Evolutionary conservation across 768 basidiomycete species (phyloP).

Genomic region (Baorangia bicolor): DNA sequence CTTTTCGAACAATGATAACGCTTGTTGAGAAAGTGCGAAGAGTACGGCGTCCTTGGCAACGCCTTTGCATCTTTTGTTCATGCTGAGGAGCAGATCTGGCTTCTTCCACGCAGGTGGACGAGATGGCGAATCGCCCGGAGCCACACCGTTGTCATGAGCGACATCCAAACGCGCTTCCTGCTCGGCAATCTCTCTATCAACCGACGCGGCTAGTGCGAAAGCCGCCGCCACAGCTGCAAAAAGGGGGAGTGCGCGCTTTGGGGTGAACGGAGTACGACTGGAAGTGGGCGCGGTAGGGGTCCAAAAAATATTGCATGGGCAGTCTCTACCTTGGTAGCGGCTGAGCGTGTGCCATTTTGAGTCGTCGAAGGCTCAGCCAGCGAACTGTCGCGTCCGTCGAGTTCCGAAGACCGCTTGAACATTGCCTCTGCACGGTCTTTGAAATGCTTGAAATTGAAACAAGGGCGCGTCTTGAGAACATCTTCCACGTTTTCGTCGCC

Average conservation of each 20-base stretch:
- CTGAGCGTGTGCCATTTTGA: constrained; percentile 30
- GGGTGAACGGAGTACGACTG: constrained; percentile 5
- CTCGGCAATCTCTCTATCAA: constrained; percentile 31
- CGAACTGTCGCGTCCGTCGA: constrained; percentile 19
- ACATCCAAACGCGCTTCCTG: constrained; percentile 27
- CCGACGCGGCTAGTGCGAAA: constrained; percentile 57
- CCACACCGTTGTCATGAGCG: constrained; percentile 17
- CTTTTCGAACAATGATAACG: constrained; percentile 43
- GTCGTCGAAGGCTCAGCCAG: constrained; percentile 12
- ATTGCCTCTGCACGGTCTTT: constrained; percentile 43
- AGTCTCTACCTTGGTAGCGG: constrained; percentile 23
- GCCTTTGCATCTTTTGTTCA: constrained; percentile 28
- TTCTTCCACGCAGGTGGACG: constrained; percentile 24
- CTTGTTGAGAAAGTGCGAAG: constrained; percentile 49
- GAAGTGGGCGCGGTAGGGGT: constrained; percentile 9
- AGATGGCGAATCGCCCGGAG: constrained; percentile 25
- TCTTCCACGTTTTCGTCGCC: constrained; percentile 41
- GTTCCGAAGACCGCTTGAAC: constrained; percentile 41
- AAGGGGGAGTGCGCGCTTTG: constrained; percentile 37
- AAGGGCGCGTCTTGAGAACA: constrained; percentile 48
- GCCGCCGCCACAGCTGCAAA: constrained; percentile 59
- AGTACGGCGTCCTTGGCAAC: constrained; percentile 36
- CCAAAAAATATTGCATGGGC: constrained; percentile 34
- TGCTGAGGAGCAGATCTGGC: constrained; percentile 13
- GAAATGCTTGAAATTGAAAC: constrained; percentile 49